Conservation (phyloP, 257 asterid genomes). For the Rehmannia glutinosa region DNA sequence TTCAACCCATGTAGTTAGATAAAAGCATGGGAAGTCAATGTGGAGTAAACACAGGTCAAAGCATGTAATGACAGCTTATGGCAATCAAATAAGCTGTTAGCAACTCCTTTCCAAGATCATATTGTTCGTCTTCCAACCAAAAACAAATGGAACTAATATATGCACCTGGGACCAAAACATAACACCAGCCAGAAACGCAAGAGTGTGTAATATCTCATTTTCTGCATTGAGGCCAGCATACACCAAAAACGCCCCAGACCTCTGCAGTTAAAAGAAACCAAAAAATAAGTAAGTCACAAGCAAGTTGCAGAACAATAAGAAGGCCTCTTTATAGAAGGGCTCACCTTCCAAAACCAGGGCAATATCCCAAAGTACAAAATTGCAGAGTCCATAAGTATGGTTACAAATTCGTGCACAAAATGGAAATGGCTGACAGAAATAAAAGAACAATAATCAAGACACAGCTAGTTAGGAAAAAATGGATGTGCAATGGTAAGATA, state of each 20-base stretch:
- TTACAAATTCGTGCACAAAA: conserved; percentile 76
- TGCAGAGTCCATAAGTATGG: conserved; percentile 77
- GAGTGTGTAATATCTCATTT: too few relatives aligned
- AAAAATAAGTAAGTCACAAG: conserved; percentile 13
- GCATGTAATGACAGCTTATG: not conserved
- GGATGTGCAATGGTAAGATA: not conserved
- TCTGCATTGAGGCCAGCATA: too few relatives aligned
- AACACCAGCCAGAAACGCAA: too few relatives aligned
- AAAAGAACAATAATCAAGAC: conserved; percentile 15
- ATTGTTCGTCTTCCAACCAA: conserved; percentile 21
- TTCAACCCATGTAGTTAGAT: conserved; percentile 14
- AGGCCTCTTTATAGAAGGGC: conserved; percentile 10
- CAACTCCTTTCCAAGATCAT: not conserved
- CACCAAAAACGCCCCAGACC: too few relatives aligned
- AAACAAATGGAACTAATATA: too few relatives aligned
- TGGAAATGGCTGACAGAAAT: conserved; percentile 64
- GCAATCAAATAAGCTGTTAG: not conserved
- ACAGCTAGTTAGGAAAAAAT: conserved; percentile 7
- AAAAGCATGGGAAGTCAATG: conserved; percentile 4
- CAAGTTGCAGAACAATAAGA: conserved; percentile 10
- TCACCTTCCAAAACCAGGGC: conserved; percentile 99
- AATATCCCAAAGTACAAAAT: conserved; percentile 71
- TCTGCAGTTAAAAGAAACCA: conserved; percentile 41
- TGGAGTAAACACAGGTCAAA: not conserved
- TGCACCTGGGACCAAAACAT: too few relatives aligned